phyloP scores from a whole-genome alignment of 768 basidiomycete species.

The Leccinum incarnatum region DNA sequence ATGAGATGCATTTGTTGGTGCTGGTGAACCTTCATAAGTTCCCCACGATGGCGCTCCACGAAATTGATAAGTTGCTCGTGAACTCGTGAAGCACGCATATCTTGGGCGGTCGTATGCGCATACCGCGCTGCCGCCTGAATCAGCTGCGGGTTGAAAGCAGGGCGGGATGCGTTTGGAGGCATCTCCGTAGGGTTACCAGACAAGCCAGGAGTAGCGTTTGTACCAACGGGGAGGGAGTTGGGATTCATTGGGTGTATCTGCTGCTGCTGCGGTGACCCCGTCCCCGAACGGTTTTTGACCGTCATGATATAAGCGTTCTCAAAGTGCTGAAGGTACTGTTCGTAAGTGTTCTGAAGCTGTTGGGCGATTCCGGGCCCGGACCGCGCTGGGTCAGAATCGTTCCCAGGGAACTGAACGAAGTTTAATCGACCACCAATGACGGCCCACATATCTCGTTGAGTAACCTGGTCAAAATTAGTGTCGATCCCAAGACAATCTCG shows the following conservation, averaged over 20 bases:
- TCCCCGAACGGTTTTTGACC: constrained; percentile 25
- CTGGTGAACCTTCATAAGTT: constrained; percentile 28
- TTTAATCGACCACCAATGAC: constrained; percentile 67
- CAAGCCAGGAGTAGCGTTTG: constrained; percentile 5
- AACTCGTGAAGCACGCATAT: constrained; percentile 53
- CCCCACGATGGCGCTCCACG: constrained; percentile 52
- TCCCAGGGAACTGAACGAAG: constrained; percentile 62
- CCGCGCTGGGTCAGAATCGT: constrained; percentile 57
- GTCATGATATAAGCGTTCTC: constrained; percentile 53
- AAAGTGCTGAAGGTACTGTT: constrained; percentile 53
- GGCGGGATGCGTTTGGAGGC: constrained; percentile 15
- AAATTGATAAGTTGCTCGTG: constrained; percentile 49
- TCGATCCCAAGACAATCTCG: constrained; percentile 7
- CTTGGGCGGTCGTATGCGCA: constrained; percentile 43
- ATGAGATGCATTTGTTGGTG: constrained; percentile 18
- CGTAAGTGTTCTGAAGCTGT: constrained; percentile 59
- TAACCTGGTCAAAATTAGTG: constrained; percentile 40
- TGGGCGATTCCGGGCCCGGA: constrained; percentile 61
- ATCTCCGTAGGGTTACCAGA: constrained; percentile 21
- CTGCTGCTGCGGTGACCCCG: constrained; percentile 13
- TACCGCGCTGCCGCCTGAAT: constrained; percentile 47
- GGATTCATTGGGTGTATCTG: constrained; percentile 14
- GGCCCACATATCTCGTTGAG: constrained; percentile 56
- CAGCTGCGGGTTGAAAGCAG: constrained; percentile 27
- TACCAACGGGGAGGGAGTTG: constrained; percentile 10